phyloP scores from a whole-genome alignment of 1,284 basidiomycete species.

The Sporisorium iseilematis-ciliati region DNA sequence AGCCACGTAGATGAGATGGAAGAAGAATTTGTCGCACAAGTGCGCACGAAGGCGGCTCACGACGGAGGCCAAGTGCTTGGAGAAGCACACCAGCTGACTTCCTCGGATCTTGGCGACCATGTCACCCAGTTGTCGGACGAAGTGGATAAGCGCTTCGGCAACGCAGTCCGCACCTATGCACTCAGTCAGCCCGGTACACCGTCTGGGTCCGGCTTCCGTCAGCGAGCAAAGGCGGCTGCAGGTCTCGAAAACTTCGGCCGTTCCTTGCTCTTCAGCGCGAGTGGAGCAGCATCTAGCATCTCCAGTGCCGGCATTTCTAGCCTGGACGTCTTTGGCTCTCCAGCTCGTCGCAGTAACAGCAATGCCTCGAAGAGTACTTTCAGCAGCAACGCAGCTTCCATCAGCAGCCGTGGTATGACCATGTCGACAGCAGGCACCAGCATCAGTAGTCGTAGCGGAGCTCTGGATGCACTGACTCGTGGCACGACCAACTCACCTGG shows the following conservation, averaged over 20 bases:
- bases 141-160: conserved; percentile 40
- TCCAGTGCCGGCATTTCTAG: conserved; percentile 45
- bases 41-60: conserved; percentile 37
- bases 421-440: conserved; percentile 57
- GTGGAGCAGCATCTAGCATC: conserved; percentile 37
- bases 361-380: conserved; percentile 55
- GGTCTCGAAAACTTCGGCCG: conserved; percentile 59
- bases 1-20: conserved; percentile 49
- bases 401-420: conserved; percentile 52
- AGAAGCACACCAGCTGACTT: conserved; percentile 31
- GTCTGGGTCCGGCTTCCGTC: conserved; percentile 41
- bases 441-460: conserved; percentile 53
- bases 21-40: conserved; percentile 40
- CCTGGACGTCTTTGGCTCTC: conserved; percentile 56
- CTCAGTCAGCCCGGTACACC: conserved; percentile 39
- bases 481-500: conserved; percentile 29
- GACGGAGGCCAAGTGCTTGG: conserved; percentile 24
- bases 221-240: conserved; percentile 53
- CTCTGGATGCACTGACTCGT: conserved; percentile 24
- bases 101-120: conserved; percentile 36
- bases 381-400: conserved; percentile 42
- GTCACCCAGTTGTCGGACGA: conserved; percentile 41
- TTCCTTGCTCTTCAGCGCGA: conserved; percentile 49
- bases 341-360: conserved; percentile 53
- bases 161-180: conserved; percentile 10